Percentiles rank a stretch among this genome's conserved stretches.
These are phyloP conservation scores for Puccinia polysora DNA, from an alignment of 1,284 basidiomycete species.

Conservation along the genomic window DNA sequence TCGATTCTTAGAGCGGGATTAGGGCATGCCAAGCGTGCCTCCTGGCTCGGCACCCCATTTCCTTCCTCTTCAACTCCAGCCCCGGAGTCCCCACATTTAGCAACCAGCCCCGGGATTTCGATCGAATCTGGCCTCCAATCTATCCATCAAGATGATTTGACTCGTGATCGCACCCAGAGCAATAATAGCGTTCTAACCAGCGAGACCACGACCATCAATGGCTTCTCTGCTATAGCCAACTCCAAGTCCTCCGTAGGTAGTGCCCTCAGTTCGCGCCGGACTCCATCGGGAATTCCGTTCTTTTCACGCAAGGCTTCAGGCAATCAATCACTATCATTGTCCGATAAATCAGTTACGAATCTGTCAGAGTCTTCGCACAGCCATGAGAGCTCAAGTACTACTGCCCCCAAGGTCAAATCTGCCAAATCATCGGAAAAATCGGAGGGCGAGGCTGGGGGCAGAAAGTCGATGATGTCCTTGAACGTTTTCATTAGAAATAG, in stretches of 20 bases:
- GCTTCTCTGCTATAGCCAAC: neutral
- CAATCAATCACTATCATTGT: slow-evolving; percentile 47
- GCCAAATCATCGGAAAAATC: slow-evolving; percentile 17
- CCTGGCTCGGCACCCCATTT: neutral
- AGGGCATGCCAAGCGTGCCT: slow-evolving; percentile 3
- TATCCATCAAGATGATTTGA: neutral
- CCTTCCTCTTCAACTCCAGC: neutral
- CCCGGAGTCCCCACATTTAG: neutral
- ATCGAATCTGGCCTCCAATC: neutral
- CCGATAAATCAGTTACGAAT: slow-evolving; percentile 28
- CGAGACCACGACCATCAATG: slow-evolving; percentile 4
- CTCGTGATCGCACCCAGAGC: slow-evolving; percentile 30
- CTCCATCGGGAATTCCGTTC: slow-evolving; percentile 91
- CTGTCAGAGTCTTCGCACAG: slow-evolving; percentile 30
- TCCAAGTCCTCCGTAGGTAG: slow-evolving; percentile 10
- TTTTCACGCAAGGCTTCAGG: slow-evolving; percentile 66
- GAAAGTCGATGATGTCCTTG: slow-evolving; percentile 51
- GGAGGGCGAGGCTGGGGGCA: slow-evolving; percentile 45
- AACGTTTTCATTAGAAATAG: slow-evolving; percentile 48
- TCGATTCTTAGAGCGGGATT: neutral
- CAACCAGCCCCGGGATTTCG: neutral
- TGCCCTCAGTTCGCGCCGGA: slow-evolving; percentile 51
- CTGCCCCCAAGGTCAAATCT: slow-evolving; percentile 43
- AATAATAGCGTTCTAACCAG: slow-evolving; percentile 22
- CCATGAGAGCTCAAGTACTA: slow-evolving; percentile 54